Conservation (phyloP, 371 early-diverging fungal species). For the Mucor irregularis region DNA sequence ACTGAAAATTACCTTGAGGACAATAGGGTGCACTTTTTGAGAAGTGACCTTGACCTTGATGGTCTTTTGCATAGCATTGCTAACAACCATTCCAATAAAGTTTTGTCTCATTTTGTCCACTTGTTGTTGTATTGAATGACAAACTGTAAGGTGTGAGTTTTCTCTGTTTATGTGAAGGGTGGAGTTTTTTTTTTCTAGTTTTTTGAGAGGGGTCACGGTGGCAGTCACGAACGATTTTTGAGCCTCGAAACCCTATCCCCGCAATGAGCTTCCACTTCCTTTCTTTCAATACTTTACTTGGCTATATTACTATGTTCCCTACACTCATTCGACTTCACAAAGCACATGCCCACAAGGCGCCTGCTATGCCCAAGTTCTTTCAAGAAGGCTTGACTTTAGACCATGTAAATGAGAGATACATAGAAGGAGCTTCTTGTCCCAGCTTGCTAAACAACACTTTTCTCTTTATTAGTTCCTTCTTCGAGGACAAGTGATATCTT, state of each 20-base stretch:
- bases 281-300: neutral
- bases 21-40: conserved; percentile 77
- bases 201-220: neutral
- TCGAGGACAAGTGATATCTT: conserved; percentile 53
- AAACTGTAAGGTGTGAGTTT: too few species aligned
- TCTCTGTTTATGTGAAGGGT: too few species aligned
- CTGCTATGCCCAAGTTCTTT: conserved; percentile 46
- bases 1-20: conserved; percentile 72
- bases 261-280: neutral
- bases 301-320: conserved; percentile 18
- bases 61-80: conserved; percentile 90
- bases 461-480: conserved; percentile 50
- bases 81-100: conserved; percentile 85
- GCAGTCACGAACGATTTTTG: neutral
- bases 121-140: too few species aligned
- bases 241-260: neutral
- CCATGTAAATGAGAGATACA: conserved; percentile 29
- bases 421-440: neutral
- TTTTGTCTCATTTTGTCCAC: conserved; percentile 71
- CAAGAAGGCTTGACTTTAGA: conserved; percentile 39
- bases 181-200: neutral
- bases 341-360: conserved; percentile 40
- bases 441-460: neutral
- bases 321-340: conserved; percentile 23
- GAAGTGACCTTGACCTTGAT: conserved; percentile 86